Base-by-base conservation (phyloP, 2,329 filamentous ascomycete genomes). In the Monosporascus sp. region DNA sequence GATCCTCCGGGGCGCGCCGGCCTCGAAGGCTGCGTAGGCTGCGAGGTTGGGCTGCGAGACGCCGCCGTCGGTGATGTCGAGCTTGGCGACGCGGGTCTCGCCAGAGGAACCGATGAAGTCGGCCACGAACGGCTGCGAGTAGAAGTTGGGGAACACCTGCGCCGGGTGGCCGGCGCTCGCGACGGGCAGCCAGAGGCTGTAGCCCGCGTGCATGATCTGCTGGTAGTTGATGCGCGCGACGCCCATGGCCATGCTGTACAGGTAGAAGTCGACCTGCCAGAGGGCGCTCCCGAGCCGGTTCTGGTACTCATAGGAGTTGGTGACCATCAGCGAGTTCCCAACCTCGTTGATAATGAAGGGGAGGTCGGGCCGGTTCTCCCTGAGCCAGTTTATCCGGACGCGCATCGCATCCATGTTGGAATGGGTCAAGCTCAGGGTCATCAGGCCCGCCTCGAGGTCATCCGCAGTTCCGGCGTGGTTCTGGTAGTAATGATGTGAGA, bases 401-500 rank as follows among this genome's bases (percentile, higher is more conserved):
- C 55, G 56, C 38, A 65, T 61, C 39, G 65, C 60, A 52, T 70
- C 66, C 4, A 70, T 58, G 53, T 65, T 61, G 9, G 41, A 39
- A 48, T 67, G 64, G 27, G 65, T 68, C 1, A 55, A 51, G 41
- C 54, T 59, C 46, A 63, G 56, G 48, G 66, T 60, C 68, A 70
- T 70, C 0, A 70, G 64, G 7, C 57, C 61, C 2, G 49, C 46
- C 3, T 60, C 65, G 0, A 71, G 63, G 34, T 66, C 62, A 2
- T 47, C 56, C 0, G 68, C 67, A 5, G 53, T 58, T 0, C 67
- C 68, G 1, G 66, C 67, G 2, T 60, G 51, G 5, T 62, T 65
- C 56, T 72, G 68, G 55, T 71, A 72, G 57, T 70, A 71, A 49
- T 72, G 70, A 36, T 68, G 66, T n/a, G 68, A 63, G 2, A 70